These are phyloP conservation scores for Aspergillus tubingensis DNA, from an alignment of 2,329 filamentous ascomycete species.

Conservation along the genomic window DNA sequence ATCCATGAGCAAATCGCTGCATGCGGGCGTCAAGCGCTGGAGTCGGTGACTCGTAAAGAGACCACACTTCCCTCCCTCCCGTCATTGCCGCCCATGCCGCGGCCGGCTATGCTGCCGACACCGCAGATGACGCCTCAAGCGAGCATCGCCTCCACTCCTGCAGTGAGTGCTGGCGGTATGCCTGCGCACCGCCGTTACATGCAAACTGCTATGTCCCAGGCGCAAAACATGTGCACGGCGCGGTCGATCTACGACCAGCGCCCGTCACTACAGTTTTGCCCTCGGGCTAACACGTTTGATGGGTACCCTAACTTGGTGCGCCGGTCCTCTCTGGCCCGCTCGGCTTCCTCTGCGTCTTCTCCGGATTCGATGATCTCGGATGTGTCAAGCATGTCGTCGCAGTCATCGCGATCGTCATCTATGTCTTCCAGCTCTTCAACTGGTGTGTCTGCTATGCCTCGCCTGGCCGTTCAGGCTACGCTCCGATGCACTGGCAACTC, in stretches of 20 bases:
- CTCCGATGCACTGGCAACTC: conserved; percentile 42
- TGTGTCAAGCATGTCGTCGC: conserved; percentile 56
- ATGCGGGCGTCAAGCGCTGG: conserved; percentile 48
- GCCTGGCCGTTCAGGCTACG: conserved; percentile 44
- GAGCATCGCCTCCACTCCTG: conserved; percentile 58
- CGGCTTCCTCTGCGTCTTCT: conserved; percentile 55
- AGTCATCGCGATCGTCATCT: conserved; percentile 55
- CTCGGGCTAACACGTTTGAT: conserved; percentile 45
- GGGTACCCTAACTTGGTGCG: conserved; percentile 53
- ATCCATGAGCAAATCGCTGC: conserved; percentile 33
- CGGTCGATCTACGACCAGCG: conserved; percentile 59
- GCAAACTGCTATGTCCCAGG: conserved; percentile 60
- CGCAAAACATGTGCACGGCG: conserved; percentile 56
- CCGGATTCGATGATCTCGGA: conserved; percentile 68
- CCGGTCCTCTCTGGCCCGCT: conserved; percentile 52
- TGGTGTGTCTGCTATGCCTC: conserved; percentile 31
- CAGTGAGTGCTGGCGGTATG: conserved; percentile 56
- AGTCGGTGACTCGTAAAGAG: conserved; percentile 50
- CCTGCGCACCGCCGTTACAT: conserved; percentile 58
- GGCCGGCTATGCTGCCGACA: conserved; percentile 61
- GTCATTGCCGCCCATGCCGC: conserved; percentile 54
- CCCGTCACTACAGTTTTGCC: conserved; percentile 38
- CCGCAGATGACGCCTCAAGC: conserved; percentile 63
- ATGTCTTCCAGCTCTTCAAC: conserved; percentile 46
- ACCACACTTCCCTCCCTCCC: conserved; percentile 51